phyloP scores from a whole-genome alignment of 1,284 basidiomycete genomes.

The Tremellales sp. region DNA sequence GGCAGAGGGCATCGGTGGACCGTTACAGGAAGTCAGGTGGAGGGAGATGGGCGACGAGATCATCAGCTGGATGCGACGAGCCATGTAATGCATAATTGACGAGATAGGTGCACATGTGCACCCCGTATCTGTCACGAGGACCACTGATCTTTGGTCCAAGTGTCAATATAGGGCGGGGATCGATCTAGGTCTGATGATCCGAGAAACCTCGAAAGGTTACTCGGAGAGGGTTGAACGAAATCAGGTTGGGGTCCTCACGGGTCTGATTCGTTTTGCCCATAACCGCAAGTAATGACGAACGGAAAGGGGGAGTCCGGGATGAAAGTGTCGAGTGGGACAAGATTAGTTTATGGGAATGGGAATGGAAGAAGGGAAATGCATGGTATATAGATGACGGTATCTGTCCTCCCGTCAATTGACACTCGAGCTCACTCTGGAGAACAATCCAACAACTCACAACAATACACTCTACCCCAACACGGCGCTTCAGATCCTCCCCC shows the following conservation, averaged over 20 bases:
- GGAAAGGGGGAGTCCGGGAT: background rate
- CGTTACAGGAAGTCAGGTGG: slow-evolving; percentile 16
- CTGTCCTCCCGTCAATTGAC: background rate
- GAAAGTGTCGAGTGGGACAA: background rate
- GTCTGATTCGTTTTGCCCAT: background rate
- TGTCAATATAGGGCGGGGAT: slow-evolving; percentile 41
- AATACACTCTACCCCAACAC: background rate
- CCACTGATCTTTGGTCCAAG: slow-evolving; percentile 35
- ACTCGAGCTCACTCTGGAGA: background rate
- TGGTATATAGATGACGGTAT: slow-evolving; percentile 1
- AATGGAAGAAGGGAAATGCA: background rate
- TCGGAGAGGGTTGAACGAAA: background rate
- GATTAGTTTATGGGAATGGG: background rate
- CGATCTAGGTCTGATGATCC: slow-evolving; percentile 16
- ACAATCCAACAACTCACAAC: background rate
- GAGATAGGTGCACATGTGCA: too few relatives aligned
- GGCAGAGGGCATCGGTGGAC: slow-evolving; percentile 20
- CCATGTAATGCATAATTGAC: slow-evolving; percentile 39
- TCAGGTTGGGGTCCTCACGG: background rate
- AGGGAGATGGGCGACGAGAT: slow-evolving; percentile 29
- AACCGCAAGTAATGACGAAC: background rate
- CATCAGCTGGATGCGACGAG: slow-evolving; percentile 40
- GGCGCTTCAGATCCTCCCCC: slow-evolving; percentile 14
- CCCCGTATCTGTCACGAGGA: slow-evolving; percentile 50
- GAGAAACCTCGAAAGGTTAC: slow-evolving; percentile 10